These are phyloP conservation scores for Magnolia sinica DNA, from an alignment of 164 flowering plant species.

Conservation along the genomic window DNA sequence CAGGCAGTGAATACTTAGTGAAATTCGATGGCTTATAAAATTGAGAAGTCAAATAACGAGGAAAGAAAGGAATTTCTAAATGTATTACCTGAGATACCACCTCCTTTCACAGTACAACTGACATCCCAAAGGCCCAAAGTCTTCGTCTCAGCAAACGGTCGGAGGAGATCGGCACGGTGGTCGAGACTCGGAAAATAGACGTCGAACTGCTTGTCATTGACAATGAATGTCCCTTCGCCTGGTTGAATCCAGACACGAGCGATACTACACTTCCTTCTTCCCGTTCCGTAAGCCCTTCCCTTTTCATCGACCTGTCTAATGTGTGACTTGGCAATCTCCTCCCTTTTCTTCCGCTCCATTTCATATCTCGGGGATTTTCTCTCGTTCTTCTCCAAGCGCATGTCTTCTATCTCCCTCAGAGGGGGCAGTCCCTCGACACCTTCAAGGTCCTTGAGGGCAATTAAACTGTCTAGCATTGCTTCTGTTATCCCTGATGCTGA, in stretches of 20 bases:
- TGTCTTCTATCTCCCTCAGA: slow-evolving; percentile 65
- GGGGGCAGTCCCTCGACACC: slow-evolving; percentile 82
- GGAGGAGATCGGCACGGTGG: slow-evolving; percentile 86
- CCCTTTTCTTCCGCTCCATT: slow-evolving; percentile 79
- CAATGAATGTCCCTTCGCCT: slow-evolving; percentile 74
- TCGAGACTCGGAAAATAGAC: slow-evolving; percentile 89
- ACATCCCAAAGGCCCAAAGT: slow-evolving; percentile 94
- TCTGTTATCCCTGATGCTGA: slow-evolving; percentile 92
- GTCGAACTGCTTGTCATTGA: slow-evolving; percentile 84
- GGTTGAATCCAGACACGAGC: slow-evolving; percentile 97
- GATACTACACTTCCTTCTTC: slow-evolving; percentile 88
- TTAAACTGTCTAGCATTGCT: slow-evolving; percentile 86
- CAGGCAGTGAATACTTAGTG: neutral
- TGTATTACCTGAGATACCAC: slow-evolving; percentile 70
- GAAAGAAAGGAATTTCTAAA: neutral
- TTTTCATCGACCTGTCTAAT: slow-evolving; percentile 82
- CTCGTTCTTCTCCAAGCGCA: slow-evolving; percentile 58
- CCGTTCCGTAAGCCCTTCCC: slow-evolving; percentile 97
- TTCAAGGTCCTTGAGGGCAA: slow-evolving; percentile 76
- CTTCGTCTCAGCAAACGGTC: slow-evolving; percentile 85
- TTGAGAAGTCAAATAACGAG: neutral
- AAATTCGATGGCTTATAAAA: neutral
- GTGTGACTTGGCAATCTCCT: slow-evolving; percentile 71
- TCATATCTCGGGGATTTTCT: slow-evolving; percentile 60
- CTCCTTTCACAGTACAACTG: slow-evolving; percentile 89